Percentiles rank a stretch among this genome's conserved stretches.
phyloP scores from a whole-genome alignment of 2,329 filamentous ascomycete genomes.

The Xylaria arbuscula region DNA sequence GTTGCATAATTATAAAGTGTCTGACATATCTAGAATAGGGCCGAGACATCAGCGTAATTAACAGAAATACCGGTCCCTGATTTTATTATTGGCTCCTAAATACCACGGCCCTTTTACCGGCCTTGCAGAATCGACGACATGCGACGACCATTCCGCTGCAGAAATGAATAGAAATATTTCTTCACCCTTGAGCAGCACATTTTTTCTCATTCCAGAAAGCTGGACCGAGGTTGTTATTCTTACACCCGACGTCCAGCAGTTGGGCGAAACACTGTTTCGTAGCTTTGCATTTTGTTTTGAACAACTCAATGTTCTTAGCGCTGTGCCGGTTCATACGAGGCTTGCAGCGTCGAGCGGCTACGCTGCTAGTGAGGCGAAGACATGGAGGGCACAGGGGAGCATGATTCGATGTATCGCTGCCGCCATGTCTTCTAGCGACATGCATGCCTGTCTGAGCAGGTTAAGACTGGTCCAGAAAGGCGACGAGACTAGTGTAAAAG shows the following conservation, averaged over 20 bases:
- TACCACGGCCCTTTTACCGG: not conserved
- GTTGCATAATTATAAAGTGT: not conserved
- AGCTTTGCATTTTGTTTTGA: constrained; percentile 8
- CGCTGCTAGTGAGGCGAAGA: not conserved
- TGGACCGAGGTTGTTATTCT: not conserved
- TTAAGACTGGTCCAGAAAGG: not conserved
- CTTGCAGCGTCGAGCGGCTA: not conserved
- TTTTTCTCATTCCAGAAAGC: constrained; percentile 10
- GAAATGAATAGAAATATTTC: constrained; percentile 5
- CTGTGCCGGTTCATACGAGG: not conserved
- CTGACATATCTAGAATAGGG: constrained; percentile 2
- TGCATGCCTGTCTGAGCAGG: constrained; percentile 7
- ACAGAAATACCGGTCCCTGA: not conserved
- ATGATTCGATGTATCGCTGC: not conserved
- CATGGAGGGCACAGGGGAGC: not conserved
- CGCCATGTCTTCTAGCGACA: not conserved
- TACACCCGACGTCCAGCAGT: not conserved
- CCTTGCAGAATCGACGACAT: not conserved
- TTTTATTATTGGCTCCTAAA: not conserved
- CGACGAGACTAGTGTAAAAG: not conserved
- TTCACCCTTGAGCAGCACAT: not conserved
- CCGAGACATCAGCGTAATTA: constrained; percentile 2
- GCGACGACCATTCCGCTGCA: not conserved
- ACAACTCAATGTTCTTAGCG: not conserved
- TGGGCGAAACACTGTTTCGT: not conserved